Percentiles rank a stretch among this genome's conserved stretches.
Evolutionary conservation across 257 asterid species (phyloP).

Genomic region (Solanum rostratum): DNA sequence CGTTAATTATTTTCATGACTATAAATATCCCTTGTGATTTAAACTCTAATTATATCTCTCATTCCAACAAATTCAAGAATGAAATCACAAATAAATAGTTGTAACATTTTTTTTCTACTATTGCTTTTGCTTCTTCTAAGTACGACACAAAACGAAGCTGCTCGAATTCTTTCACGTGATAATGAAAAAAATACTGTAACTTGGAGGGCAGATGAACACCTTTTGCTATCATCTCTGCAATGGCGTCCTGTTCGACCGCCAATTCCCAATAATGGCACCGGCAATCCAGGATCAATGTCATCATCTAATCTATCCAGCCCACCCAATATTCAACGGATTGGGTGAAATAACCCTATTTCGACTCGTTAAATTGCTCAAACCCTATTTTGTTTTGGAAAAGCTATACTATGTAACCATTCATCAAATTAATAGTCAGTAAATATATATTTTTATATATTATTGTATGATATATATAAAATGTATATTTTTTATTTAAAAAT

Average conservation of each 20-base stretch:
- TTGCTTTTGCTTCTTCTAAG: background rate
- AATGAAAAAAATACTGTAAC: background rate
- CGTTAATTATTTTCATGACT: background rate
- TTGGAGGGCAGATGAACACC: background rate
- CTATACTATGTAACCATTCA: background rate
- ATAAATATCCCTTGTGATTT: background rate
- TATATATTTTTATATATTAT: background rate
- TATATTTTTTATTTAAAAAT: background rate
- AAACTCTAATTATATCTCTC: background rate
- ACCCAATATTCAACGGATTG: background rate
- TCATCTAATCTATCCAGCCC: background rate
- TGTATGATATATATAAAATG: background rate
- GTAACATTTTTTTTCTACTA: background rate
- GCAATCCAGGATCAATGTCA: background rate
- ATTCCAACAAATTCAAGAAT: background rate
- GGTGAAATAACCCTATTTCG: background rate
- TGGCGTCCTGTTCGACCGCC: conserved; percentile 14
- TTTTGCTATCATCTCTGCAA: background rate
- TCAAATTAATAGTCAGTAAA: background rate
- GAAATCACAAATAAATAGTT: background rate
- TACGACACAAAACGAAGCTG: background rate
- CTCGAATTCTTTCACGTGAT: background rate
- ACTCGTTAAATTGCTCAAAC: background rate
- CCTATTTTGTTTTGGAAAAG: too few species aligned
- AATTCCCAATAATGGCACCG: conserved; percentile 7